A percentile compares a stretch with the other conserved stretches of the same genome.
Evolutionary conservation across 768 basidiomycete species (phyloP).

Genomic region (Tricholoma terreum): DNA sequence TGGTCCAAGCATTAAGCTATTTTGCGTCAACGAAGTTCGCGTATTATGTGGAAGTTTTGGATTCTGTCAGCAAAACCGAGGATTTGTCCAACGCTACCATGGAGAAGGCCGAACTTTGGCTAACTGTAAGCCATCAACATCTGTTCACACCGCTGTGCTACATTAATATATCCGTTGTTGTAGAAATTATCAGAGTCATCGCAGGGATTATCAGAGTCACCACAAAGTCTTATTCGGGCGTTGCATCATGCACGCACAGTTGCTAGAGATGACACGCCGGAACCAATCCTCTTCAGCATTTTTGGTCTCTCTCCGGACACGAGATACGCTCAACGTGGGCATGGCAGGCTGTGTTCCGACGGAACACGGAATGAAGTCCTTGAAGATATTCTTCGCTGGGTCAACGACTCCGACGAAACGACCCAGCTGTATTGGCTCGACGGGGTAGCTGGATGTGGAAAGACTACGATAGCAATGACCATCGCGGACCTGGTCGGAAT

Average conservation of each 20-base stretch:
- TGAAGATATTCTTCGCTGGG: slow-evolving; percentile 12
- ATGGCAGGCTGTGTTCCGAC: slow-evolving; percentile 12
- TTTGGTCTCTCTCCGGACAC: slow-evolving; percentile 11
- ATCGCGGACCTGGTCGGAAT: slow-evolving; percentile 12
- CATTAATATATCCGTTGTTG: no score
- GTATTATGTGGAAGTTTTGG: slow-evolving; percentile 12
- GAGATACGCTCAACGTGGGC: slow-evolving; percentile 8
- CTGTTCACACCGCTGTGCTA: no score
- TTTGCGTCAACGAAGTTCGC: slow-evolving; percentile 12
- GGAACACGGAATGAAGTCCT: slow-evolving; percentile 13
- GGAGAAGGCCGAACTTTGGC: slow-evolving; percentile 9
- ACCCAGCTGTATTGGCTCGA: slow-evolving; percentile 19
- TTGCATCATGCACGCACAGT: slow-evolving; percentile 1
- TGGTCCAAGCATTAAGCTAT: neutral
- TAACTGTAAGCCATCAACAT: slow-evolving; percentile 3
- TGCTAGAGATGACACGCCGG: neutral
- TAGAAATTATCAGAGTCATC: no score
- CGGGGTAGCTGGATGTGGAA: slow-evolving; percentile 20
- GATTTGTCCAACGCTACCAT: slow-evolving; percentile 2
- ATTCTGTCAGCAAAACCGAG: slow-evolving; percentile 10
- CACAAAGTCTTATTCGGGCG: neutral
- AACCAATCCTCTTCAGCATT: slow-evolving; percentile 8
- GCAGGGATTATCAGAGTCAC: slow-evolving; percentile 2
- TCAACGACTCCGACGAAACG: slow-evolving; percentile 5
- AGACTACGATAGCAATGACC: slow-evolving; percentile 18